Conservation (phyloP, 495 filamentous ascomycete genomes). For the Xylaria nigripes region DNA sequence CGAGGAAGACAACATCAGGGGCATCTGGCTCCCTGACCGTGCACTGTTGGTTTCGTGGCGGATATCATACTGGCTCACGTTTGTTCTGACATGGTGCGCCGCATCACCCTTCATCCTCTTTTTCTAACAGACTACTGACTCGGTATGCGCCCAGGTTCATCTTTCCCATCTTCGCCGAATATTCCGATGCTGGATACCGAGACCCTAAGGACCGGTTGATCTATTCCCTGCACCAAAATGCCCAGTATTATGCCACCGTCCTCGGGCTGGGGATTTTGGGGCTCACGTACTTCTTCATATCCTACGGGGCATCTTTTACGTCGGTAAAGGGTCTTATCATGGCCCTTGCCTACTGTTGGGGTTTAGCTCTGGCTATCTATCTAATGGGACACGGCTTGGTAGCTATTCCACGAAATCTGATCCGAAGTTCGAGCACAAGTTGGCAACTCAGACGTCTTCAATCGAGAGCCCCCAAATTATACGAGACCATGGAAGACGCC, state of each 20-base stretch:
- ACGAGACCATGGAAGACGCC: constrained; percentile 84
- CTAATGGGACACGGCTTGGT: constrained; percentile 96
- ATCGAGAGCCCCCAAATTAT: constrained; percentile 65
- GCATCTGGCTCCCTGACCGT: constrained; percentile 55
- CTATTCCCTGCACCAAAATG: constrained; percentile 79
- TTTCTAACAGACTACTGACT: constrained; percentile 9
- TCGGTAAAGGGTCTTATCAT: constrained; percentile 77
- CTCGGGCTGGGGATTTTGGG: constrained; percentile 62
- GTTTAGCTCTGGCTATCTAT: constrained; percentile 82
- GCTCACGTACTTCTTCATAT: constrained; percentile 73
- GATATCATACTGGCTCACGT: constrained; percentile 94
- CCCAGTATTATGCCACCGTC: constrained; percentile 74
- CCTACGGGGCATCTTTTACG: constrained; percentile 50
- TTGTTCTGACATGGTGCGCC: constrained; percentile 76
- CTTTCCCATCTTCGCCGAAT: constrained; percentile 86
- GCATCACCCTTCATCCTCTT: not conserved
- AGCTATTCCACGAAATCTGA: constrained; percentile 72
- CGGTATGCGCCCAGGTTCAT: constrained; percentile 55
- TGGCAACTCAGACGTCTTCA: constrained; percentile 66
- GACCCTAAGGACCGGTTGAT: constrained; percentile 70
- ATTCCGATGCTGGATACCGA: constrained; percentile 86
- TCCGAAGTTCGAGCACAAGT: constrained; percentile 66
- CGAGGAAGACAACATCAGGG: constrained; percentile 56
- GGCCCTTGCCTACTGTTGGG: constrained; percentile 91
- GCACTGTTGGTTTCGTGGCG: constrained; percentile 79